These are phyloP conservation scores for Paecilomyces variotii DNA, from an alignment of 2,329 filamentous ascomycete genomes.

Conservation along the genomic window DNA sequence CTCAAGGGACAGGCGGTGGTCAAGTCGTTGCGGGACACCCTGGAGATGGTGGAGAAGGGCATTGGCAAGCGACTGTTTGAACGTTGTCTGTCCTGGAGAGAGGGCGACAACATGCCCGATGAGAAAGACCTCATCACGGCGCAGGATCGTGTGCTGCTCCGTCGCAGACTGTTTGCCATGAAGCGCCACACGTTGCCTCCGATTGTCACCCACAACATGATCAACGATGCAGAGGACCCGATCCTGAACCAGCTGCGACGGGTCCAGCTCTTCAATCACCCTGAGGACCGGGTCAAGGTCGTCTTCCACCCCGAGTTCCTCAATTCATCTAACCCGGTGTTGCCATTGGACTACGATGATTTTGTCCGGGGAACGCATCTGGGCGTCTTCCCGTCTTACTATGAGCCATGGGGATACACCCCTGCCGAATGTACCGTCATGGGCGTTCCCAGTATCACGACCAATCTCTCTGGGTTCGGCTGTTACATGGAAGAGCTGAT, in stretches of 20 bases:
- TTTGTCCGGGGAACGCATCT: constrained; percentile 96
- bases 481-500: constrained; percentile 99
- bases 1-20: constrained; percentile 95
- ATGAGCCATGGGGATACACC: constrained; percentile 98
- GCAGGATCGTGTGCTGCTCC: constrained; percentile 85
- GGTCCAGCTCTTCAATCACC: constrained; percentile 95
- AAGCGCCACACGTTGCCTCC: constrained; percentile 84
- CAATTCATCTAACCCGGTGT: constrained; percentile 87
- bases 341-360: constrained; percentile 95
- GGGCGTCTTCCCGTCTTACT: constrained; percentile 94
- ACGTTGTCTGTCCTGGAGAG: constrained; percentile 88
- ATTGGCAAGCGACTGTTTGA: constrained; percentile 94
- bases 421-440: constrained; percentile 97
- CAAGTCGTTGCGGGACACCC: constrained; percentile 88
- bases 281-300: constrained; percentile 89
- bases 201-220: constrained; percentile 98
- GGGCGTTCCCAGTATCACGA: constrained; percentile 97
- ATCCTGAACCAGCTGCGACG: constrained; percentile 92
- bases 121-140: constrained; percentile 92
- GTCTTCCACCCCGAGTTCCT: constrained; percentile 98
- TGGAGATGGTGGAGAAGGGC: constrained; percentile 84
- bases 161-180: constrained; percentile 90
- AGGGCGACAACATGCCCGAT: constrained; percentile 86
- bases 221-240: constrained; percentile 86
- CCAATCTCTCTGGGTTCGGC: constrained; percentile 93